Base-by-base conservation (phyloP, 176 grass and related monocot species). In the Musa itinerans region DNA sequence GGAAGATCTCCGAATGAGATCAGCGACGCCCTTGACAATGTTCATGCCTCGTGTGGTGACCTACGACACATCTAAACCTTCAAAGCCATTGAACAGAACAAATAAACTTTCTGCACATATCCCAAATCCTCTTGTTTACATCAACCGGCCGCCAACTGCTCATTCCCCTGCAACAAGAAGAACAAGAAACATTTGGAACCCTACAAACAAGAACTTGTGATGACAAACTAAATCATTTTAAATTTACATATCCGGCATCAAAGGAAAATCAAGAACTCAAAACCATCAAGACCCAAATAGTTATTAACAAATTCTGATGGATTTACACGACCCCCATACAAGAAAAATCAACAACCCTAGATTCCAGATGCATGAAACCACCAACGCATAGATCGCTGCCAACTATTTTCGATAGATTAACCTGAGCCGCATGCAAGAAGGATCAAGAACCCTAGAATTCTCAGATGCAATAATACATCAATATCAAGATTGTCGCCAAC, bases 21-120 rank as follows among this genome's bases (percentile, higher is more conserved):
- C 92, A 50, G 89, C 92, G 63, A 96, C 92, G 23, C 90, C 93
- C 52, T 89, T 80, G 17, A 97, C 85, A 50, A 97, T 86, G 74
- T 97, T 97, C 93, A 93, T 97, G 49, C 62, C 34, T 76, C 11
- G 19, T 34, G 52, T 50, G 48, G 5, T 9, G 15, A 50, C 52
- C 14, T 70, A 70, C 17, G 34, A 70, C 68, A 70, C 68, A 50
- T 70, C 51, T 70, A 70, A 51, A 50, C 15, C 17, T 52, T 20
- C 68, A 70, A 70, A 70, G 2, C 2, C 21, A 10, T 70, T 70
- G 20, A n/a, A 10, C 16, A 70, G 19, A 19, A 52, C 48, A 70
- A 10, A 51, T 34, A 11, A n/a, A 16, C 10, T 70, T 70, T 48
- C 15, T 70, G n/a, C 68, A 21, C 68, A 51, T 70, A 19, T 51